Base-by-base conservation (phyloP, 1,284 basidiomycete genomes). In the Erythrobasidium hasegawianum region DNA sequence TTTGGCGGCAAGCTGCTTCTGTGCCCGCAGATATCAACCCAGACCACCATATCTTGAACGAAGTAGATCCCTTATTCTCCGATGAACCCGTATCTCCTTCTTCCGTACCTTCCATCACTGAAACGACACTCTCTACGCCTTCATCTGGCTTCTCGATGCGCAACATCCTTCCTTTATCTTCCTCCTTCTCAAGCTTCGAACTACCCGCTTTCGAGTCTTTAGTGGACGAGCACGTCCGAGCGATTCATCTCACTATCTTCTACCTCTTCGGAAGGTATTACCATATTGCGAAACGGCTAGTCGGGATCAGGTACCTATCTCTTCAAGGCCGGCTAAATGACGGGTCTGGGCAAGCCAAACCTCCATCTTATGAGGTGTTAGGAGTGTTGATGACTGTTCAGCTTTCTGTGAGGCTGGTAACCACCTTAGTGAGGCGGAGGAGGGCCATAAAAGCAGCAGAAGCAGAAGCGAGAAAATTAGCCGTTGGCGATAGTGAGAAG, bases 201-300 rank as follows among this genome's bases (percentile, higher is more conserved):
- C 39, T 76, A 29, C 78, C 77, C 3, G 64, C 72, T 20, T 71
- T 77, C 49, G 76, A 77, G 29, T 69, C 69, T 9, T 47, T 78
- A 7, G 71, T 75, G 18, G 71, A 73, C 16, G 71, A 75, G n/a
- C 76, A 77, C 58, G 56, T 77, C 2, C 70, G 73, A 11, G 72
- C 76, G 5, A 72, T 78, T 0, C 78, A 79, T 64, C 70, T 79
- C 24, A 76, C 78, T 57, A 56, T 79, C 27, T 79, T 79, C 64
- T 79, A 79, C 70, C 67, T 79, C 24, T 75, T 74, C 13, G 78
- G 78, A 0, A 70, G 69, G 18, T 79, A 79, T 70, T 78, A 79
- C 59, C 69, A 68, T 41, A 57, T 76, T 9, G 75, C 76, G 33
- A 78, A 79, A 59, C 72, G 78, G 9, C 26, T 75, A 27, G 65